Conservation (phyloP, 192 early-diverging fungal genomes). For the Kappamyces sp. region DNA sequence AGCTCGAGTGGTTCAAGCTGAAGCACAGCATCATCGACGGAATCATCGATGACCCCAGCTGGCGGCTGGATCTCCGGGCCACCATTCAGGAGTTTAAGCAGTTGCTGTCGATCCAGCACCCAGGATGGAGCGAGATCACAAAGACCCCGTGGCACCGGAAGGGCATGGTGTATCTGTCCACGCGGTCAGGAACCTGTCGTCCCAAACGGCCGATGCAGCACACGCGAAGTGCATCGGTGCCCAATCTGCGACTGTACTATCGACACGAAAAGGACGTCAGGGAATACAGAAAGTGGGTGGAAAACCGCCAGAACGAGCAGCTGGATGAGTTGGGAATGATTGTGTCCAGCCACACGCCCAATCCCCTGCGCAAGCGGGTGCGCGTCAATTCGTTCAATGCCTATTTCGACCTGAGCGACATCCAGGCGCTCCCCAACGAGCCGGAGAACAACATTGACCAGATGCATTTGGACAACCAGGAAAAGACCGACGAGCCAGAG, state of each 20-base stretch:
- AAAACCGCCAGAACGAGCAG: background rate
- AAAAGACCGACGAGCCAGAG: too few species aligned
- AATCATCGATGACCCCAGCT: too few species aligned
- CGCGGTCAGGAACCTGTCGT: background rate
- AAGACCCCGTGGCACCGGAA: too few species aligned
- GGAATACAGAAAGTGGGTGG: background rate
- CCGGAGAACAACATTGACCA: slow-evolving; percentile 8
- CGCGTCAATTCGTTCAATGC: slow-evolving; percentile 1
- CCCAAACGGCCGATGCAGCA: too few species aligned
- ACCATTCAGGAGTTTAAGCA: too few species aligned
- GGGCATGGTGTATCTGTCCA: background rate
- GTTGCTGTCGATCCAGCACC: too few species aligned
- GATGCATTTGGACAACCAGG: background rate
- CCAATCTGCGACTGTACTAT: slow-evolving; percentile 2
- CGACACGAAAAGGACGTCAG: background rate
- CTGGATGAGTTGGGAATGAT: slow-evolving; percentile 6
- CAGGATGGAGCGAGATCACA: too few species aligned
- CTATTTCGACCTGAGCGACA: slow-evolving; percentile 5
- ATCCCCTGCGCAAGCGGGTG: background rate
- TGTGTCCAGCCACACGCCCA: slow-evolving; percentile 1
- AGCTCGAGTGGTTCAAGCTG: too few species aligned
- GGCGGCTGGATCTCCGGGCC: too few species aligned
- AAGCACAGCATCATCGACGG: too few species aligned
- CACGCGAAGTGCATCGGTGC: background rate
- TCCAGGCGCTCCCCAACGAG: background rate